Percentiles rank a stretch among this genome's conserved stretches.
Evolutionary conservation across 1,284 basidiomycete genomes (phyloP).

Genomic region (Pseudozyma thailandica): DNA sequence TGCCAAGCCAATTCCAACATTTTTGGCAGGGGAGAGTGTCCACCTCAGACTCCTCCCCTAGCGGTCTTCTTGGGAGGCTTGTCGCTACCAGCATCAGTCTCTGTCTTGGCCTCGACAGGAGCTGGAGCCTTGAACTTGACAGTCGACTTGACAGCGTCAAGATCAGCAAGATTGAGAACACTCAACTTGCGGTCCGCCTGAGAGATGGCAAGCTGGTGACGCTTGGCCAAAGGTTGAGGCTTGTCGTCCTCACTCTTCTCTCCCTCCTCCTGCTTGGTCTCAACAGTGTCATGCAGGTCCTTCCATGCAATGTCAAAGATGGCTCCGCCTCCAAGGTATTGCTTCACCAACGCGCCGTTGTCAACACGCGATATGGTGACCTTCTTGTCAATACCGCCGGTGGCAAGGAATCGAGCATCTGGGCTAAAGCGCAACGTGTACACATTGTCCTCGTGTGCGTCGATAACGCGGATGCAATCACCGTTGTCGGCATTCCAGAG

Average conservation of each 20-base stretch:
- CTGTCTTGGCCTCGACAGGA: constrained; percentile 19
- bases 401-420: constrained; percentile 61
- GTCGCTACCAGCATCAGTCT: constrained; percentile 21
- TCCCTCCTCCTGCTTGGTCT: constrained; percentile 43
- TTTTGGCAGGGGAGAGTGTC: neutral
- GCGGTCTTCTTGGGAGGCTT: constrained; percentile 43
- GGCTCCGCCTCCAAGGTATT: constrained; percentile 48
- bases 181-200: constrained; percentile 60
- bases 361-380: constrained; percentile 57
- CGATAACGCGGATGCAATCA: constrained; percentile 60
- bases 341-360: constrained; percentile 51
- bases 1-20: too few species aligned
- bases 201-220: constrained; percentile 59
- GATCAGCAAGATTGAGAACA: constrained; percentile 54
- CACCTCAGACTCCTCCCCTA: constrained; percentile 26
- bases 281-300: constrained; percentile 30
- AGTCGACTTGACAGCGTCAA: constrained; percentile 31
- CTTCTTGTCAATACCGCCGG: constrained; percentile 64
- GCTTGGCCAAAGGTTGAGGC: constrained; percentile 16
- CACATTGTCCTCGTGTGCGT: constrained; percentile 63
- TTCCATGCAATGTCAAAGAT: constrained; percentile 56
- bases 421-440: constrained; percentile 64
- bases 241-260: constrained; percentile 22
- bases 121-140: constrained; percentile 26
- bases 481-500: constrained; percentile 66